phyloP scores from a whole-genome alignment of 352 stramenopile genomes.

The Phytophthora niederhauseri region DNA sequence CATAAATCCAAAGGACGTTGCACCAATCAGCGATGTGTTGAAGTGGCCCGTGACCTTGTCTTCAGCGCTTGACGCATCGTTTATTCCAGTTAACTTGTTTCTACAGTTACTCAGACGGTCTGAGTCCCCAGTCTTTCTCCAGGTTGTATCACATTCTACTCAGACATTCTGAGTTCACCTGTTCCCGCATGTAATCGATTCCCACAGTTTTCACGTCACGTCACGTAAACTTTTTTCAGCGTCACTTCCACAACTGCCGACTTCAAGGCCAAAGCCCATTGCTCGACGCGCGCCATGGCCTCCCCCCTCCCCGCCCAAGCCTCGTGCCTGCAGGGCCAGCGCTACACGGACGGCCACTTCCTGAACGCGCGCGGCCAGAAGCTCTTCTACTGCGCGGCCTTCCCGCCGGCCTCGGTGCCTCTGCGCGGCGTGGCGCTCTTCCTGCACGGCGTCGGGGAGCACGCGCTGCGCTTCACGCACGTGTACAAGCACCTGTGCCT shows the following conservation, averaged over 20 bases:
- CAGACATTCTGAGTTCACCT: neutral
- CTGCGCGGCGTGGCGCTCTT: slow-evolving; percentile 63
- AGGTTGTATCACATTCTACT: too few relatives aligned
- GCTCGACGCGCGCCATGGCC: slow-evolving; percentile 9
- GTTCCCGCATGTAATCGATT: neutral
- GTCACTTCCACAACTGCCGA: neutral
- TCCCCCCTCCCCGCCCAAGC: slow-evolving; percentile 13
- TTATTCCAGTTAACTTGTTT: neutral
- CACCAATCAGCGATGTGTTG: neutral
- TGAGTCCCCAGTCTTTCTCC: too few relatives aligned
- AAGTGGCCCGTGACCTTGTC: neutral
- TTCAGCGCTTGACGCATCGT: neutral
- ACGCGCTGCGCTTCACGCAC: slow-evolving; percentile 63
- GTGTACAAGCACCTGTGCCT: slow-evolving; percentile 57
- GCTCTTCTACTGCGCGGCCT: slow-evolving; percentile 64
- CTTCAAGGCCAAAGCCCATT: too few relatives aligned
- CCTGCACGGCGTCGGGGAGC: slow-evolving; percentile 69
- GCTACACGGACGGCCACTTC: slow-evolving; percentile 51
- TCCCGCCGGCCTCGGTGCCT: slow-evolving; percentile 35
- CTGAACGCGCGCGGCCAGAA: slow-evolving; percentile 50
- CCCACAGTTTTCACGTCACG: neutral
- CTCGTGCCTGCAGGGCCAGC: slow-evolving; percentile 20
- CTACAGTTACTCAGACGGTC: too few relatives aligned
- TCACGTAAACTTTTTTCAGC: neutral
- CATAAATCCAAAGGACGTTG: neutral